Evolutionary conservation across 768 basidiomycete genomes (phyloP).

Genomic region (Rhodosporidiobolus sp.): DNA sequence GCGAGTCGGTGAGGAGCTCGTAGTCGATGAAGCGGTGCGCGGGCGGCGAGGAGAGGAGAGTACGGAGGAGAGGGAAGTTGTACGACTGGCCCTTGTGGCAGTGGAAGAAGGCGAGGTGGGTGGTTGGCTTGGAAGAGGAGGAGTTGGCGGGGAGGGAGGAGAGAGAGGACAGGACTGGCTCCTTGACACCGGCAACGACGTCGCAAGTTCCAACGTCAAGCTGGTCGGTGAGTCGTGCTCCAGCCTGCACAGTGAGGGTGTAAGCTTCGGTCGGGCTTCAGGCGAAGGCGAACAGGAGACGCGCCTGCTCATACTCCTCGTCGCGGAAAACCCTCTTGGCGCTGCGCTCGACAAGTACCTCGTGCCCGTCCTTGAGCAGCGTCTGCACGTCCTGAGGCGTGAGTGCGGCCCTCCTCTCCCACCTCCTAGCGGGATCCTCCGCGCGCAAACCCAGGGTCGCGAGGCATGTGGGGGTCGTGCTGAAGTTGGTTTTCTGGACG

Average conservation of each 20-base stretch:
- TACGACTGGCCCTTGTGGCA: slow-evolving; percentile 63
- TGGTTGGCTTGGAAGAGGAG: slow-evolving; percentile 43
- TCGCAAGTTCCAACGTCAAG: slow-evolving; percentile 59
- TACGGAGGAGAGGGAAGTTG: slow-evolving; percentile 72
- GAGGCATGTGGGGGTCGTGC: background rate
- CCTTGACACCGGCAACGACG: slow-evolving; percentile 83
- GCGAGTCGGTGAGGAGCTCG: slow-evolving; percentile 66
- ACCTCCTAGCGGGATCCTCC: slow-evolving; percentile 74
- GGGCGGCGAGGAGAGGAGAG: slow-evolving; percentile 41
- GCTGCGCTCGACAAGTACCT: slow-evolving; percentile 73
- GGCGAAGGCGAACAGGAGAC: slow-evolving; percentile 27
- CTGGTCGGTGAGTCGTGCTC: slow-evolving; percentile 63
- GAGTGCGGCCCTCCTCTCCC: slow-evolving; percentile 82
- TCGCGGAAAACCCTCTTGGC: slow-evolving; percentile 68
- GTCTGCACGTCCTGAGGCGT: slow-evolving; percentile 69
- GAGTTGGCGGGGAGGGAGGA: background rate
- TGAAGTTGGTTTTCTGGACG: no score
- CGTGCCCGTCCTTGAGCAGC: slow-evolving; percentile 60
- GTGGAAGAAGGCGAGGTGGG: slow-evolving; percentile 79
- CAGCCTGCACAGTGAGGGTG: slow-evolving; percentile 58
- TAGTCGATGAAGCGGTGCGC: slow-evolving; percentile 67
- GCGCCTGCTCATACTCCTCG: slow-evolving; percentile 64
- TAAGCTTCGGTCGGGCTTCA: background rate
- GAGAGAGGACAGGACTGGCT: slow-evolving; percentile 59
- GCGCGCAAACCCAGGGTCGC: slow-evolving; percentile 59